phyloP scores from a whole-genome alignment of 2,329 filamentous ascomycete species.

The Fusarium devonianum region DNA sequence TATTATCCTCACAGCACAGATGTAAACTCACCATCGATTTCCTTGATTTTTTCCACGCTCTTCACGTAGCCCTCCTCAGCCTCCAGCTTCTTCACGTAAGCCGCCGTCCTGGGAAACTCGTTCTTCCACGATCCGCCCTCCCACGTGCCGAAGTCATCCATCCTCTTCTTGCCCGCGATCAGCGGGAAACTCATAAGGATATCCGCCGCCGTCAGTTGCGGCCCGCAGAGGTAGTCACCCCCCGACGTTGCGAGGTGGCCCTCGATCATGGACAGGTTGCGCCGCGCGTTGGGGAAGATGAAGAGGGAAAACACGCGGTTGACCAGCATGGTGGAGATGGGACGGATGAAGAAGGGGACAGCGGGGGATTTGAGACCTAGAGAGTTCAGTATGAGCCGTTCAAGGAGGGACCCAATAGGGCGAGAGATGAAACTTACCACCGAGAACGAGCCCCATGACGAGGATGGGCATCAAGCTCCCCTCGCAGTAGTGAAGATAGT shows the following conservation, averaged over 20 bases:
- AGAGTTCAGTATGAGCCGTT: background rate
- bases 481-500: constrained; percentile 85
- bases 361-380: constrained; percentile 53
- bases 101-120: constrained; percentile 54
- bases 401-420: too few relatives aligned
- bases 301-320: constrained; percentile 50
- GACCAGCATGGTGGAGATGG: constrained; percentile 57
- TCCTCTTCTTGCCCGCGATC: constrained; percentile 51
- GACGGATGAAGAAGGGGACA: constrained; percentile 62
- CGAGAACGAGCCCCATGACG: constrained; percentile 68
- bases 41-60: constrained; percentile 57
- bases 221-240: constrained; percentile 58
- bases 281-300: constrained; percentile 57
- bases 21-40: constrained; percentile 54
- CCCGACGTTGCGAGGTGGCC: constrained; percentile 56
- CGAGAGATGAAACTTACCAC: constrained; percentile 47
- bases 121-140: constrained; percentile 49
- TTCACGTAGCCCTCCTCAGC: constrained; percentile 56
- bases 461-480: constrained; percentile 81
- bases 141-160: constrained; percentile 53
- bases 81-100: constrained; percentile 56
- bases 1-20: constrained; percentile 18
- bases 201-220: constrained; percentile 59
- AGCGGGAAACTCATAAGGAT: constrained; percentile 62
- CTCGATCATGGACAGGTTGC: constrained; percentile 59